phyloP scores from a whole-genome alignment of 2,329 filamentous ascomycete species.

The Exophiala lecanii-corni region DNA sequence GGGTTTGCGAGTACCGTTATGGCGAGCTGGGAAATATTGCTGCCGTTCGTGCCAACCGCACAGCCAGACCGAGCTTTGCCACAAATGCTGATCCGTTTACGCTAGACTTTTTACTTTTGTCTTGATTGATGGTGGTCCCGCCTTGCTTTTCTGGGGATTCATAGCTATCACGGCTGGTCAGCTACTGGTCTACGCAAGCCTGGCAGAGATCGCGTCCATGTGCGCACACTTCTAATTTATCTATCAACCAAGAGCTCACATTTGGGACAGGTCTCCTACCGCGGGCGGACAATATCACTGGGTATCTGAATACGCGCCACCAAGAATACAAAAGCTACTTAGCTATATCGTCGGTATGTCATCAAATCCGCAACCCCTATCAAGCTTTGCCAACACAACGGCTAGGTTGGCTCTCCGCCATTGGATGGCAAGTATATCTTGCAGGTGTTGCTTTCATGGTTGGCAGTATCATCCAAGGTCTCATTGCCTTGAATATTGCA shows the following conservation, averaged over 20 bases:
- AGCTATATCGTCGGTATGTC: slow-evolving; percentile 48
- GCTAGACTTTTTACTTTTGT: slow-evolving; percentile 15
- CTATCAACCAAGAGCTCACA: not conserved
- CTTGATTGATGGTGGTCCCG: slow-evolving; percentile 46
- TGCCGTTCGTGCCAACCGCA: slow-evolving; percentile 32
- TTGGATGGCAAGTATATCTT: slow-evolving; percentile 44
- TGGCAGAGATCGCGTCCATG: slow-evolving; percentile 51
- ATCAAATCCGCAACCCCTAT: too few relatives aligned
- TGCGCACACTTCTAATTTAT: slow-evolving; percentile 25
- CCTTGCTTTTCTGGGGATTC: slow-evolving; percentile 51
- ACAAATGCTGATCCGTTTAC: not conserved
- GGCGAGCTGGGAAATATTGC: slow-evolving; percentile 41
- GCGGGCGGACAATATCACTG: slow-evolving; percentile 52
- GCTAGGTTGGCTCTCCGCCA: slow-evolving; percentile 40
- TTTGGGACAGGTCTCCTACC: slow-evolving; percentile 32
- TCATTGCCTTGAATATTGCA: slow-evolving; percentile 24
- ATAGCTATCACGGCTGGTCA: slow-evolving; percentile 45
- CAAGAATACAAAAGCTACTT: slow-evolving; percentile 47
- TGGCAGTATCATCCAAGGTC: slow-evolving; percentile 30
- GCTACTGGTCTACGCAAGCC: slow-evolving; percentile 36
- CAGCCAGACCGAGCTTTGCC: too few relatives aligned
- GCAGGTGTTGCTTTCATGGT: slow-evolving; percentile 36
- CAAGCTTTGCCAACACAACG: too few relatives aligned
- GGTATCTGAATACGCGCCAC: slow-evolving; percentile 53
- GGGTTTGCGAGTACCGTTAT: slow-evolving; percentile 43